Percentiles rank a stretch among this genome's conserved stretches.
Conservation (phyloP, 805 yeast genomes). For the Candida lessepsii region DNA sequence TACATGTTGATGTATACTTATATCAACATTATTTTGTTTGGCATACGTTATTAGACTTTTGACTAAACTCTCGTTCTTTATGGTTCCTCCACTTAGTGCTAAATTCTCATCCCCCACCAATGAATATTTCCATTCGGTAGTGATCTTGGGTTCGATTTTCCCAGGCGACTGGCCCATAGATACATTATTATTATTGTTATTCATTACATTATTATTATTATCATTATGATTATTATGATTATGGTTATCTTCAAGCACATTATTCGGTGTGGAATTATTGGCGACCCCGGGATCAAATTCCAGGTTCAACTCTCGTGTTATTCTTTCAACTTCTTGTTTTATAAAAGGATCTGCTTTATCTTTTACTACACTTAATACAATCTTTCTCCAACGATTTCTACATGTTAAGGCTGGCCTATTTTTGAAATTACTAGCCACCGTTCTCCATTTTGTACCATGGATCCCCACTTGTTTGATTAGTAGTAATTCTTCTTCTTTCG, state of each 20-base stretch:
- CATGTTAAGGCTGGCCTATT: conserved; percentile 88
- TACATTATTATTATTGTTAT: neutral
- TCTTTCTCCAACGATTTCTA: conserved; percentile 88
- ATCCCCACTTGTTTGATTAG: conserved; percentile 65
- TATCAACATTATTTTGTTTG: conserved; percentile 50
- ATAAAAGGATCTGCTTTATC: conserved; percentile 59
- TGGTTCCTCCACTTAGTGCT: conserved; percentile 45
- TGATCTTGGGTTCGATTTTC: conserved; percentile 2
- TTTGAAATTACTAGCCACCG: conserved; percentile 65
- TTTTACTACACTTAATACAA: conserved; percentile 71
- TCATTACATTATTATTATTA: neutral
- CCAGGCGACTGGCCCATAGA: neutral
- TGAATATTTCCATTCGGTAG: conserved; percentile 64
- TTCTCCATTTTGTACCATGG: conserved; percentile 88
- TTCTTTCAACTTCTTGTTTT: conserved; percentile 56
- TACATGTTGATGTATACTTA: conserved; percentile 82
- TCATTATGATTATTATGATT: neutral
- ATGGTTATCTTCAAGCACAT: no score
- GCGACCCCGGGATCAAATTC: neutral
- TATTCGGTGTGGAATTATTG: no score
- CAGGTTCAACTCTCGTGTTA: conserved; percentile 24
- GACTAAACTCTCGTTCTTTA: conserved; percentile 53
- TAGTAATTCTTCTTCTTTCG: conserved; percentile 67
- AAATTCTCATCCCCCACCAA: conserved; percentile 10
- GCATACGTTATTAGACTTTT: conserved; percentile 61